Evolutionary conservation across 768 basidiomycete genomes (phyloP).

Genomic region (Arthromyces matolae): DNA sequence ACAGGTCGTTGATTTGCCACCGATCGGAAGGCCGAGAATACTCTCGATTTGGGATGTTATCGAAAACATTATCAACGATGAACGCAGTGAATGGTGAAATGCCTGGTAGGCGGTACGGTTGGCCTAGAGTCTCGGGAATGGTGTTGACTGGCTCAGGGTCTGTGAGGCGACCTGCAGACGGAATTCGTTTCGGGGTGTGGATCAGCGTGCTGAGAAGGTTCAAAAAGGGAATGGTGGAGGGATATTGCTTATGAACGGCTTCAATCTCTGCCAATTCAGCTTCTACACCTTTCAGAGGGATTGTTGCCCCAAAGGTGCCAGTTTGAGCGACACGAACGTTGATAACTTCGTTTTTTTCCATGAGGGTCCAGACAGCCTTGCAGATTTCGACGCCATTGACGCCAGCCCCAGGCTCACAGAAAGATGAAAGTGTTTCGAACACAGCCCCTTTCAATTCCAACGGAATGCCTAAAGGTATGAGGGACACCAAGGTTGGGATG

Average conservation of each 20-base stretch:
- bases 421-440: conserved; percentile 76
- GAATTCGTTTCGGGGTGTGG: conserved; percentile 73
- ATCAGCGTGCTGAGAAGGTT: conserved; percentile 78
- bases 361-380: conserved; percentile 74
- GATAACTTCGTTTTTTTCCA: conserved; percentile 84
- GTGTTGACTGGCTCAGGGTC: conserved; percentile 66
- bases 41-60: conserved; percentile 69
- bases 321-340: conserved; percentile 54
- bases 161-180: conserved; percentile 53
- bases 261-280: conserved; percentile 89
- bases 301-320: conserved; percentile 37
- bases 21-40: conserved; percentile 72
- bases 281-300: conserved; percentile 74
- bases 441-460: conserved; percentile 88
- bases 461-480: conserved; percentile 78
- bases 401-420: conserved; percentile 80
- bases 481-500: conserved; percentile 71
- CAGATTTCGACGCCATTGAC: conserved; percentile 73
- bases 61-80: conserved; percentile 86
- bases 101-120: conserved; percentile 76
- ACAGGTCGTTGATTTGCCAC: conserved; percentile 85
- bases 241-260: conserved; percentile 71
- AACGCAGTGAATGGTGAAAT: conserved; percentile 82
- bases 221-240: conserved; percentile 86
- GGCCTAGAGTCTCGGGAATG: conserved; percentile 76